phyloP scores from a whole-genome alignment of 2,329 filamentous ascomycete species.

The Cladophialophora chaetospira region DNA sequence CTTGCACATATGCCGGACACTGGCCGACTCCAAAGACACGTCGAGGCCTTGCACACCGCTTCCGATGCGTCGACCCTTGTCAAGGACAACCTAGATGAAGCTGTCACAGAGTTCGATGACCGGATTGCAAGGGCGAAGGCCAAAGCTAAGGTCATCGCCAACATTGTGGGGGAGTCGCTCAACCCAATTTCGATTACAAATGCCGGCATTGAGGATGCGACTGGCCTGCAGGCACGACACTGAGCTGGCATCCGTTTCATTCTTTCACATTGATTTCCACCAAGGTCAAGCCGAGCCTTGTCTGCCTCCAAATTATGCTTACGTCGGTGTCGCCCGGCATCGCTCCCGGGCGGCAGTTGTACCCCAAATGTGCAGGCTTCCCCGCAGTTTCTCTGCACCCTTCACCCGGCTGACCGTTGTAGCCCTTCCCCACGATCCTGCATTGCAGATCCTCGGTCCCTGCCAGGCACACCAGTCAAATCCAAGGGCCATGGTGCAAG shows the following conservation, averaged over 20 bases:
- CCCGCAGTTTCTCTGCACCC: slow-evolving; percentile 17
- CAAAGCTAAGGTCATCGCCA: slow-evolving; percentile 83
- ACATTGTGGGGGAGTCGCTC: slow-evolving; percentile 58
- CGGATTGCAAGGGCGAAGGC: slow-evolving; percentile 78
- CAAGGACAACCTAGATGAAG: slow-evolving; percentile 82
- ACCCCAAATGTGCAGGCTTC: slow-evolving; percentile 9
- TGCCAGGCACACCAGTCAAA: background rate
- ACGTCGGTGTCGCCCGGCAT: background rate
- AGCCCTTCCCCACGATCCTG: background rate
- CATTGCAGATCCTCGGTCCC: slow-evolving; percentile 10
- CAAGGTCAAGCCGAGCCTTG: background rate
- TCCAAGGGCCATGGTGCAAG: background rate
- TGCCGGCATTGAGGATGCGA: slow-evolving; percentile 35
- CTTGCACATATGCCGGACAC: slow-evolving; percentile 51
- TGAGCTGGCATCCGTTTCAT: slow-evolving; percentile 36
- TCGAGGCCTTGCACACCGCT: slow-evolving; percentile 72
- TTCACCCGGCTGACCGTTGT: slow-evolving; percentile 12
- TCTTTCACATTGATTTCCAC: background rate
- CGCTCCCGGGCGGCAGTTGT: slow-evolving; percentile 5
- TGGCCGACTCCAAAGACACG: slow-evolving; percentile 72
- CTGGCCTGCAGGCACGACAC: slow-evolving; percentile 42
- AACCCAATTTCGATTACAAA: slow-evolving; percentile 26
- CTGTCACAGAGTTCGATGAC: slow-evolving; percentile 89
- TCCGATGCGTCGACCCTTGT: slow-evolving; percentile 76
- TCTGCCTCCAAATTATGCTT: background rate